Evolutionary conservation across 257 asterid genomes (phyloP).

Genomic region (Jasminum sambac): DNA sequence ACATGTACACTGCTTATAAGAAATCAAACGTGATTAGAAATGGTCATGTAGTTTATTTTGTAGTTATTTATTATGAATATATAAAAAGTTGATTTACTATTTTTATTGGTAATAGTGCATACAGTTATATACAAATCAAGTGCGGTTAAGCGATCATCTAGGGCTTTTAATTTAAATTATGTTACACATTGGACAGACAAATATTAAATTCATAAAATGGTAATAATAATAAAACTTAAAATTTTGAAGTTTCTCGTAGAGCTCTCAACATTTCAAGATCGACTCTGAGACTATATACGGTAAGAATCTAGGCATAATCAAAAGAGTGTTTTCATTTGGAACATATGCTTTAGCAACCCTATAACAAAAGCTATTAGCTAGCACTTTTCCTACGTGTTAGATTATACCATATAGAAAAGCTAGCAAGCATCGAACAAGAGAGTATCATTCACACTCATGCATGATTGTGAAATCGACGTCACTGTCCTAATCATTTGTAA

Average conservation of each 20-base stretch:
- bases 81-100: not conserved
- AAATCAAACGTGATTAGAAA: not conserved
- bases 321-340: not conserved
- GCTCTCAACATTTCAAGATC: too few species aligned
- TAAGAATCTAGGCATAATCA: not conserved
- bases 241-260: too few species aligned
- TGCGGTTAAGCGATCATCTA: too few species aligned
- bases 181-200: too few species aligned
- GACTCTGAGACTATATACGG: too few species aligned
- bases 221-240: too few species aligned
- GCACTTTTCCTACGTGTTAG: not conserved
- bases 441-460: not conserved
- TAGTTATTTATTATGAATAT: not conserved
- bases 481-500: not conserved
- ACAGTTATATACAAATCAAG: not conserved
- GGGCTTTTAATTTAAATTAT: too few species aligned
- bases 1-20: too few species aligned
- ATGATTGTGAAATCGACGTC: constrained; percentile 5
- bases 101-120: not conserved
- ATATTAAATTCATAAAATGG: too few species aligned
- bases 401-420: not conserved
- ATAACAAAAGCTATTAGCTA: not conserved
- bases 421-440: constrained; percentile 5
- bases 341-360: constrained; percentile 2
- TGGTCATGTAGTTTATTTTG: not conserved